Base-by-base conservation (phyloP, 2,329 filamentous ascomycete genomes). In the Colletotrichum zoysiae region DNA sequence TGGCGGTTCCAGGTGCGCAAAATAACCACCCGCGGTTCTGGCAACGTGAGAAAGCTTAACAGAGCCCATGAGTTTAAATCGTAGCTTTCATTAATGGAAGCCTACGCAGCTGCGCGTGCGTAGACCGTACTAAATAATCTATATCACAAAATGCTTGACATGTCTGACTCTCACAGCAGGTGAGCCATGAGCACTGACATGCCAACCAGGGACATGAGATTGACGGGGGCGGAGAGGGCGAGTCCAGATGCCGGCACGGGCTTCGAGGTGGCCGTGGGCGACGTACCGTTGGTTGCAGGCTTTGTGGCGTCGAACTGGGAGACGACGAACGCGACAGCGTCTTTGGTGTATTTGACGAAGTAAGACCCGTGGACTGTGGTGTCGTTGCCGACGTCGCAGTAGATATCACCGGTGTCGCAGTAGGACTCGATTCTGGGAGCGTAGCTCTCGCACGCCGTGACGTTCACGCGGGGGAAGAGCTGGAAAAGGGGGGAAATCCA, bases 371-470 rank as follows among this genome's bases (percentile, higher is more conserved):
- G 83, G 1, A 81, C 78, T 3, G 67, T 66, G 2, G 48, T 46
- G 69, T 74, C 58, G 62, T 71, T 67, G 48, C 83, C 83, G 9
- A 51, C 3, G 74, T 81, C 82, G 75, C 82, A 84, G 76, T 82
- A 84, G 20, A 77, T 70, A 71, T 86, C 84, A 59, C 82, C 82
- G 0, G 74, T 78, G 76, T 84, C 83, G 76, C 83, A 84, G 76
- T 80, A 84, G 4, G 82, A 83, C 56, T 79, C 76, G 56, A 84
- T 75, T 44, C 79, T 79, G 74, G 78, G 73, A 65, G 76, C 75
- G 74, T 82, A 82, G 46, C 77, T 74, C 71, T 81, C 76, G 77
- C 83, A 84, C 18, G 76, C 75, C 46, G 76, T 77, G 55, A 77
- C 74, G 67, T 82, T 76, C n/a, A 78, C 75, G 53, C 83, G 82